phyloP scores from a whole-genome alignment of 306 rosid genomes.

The Cucurbita pepo region DNA sequence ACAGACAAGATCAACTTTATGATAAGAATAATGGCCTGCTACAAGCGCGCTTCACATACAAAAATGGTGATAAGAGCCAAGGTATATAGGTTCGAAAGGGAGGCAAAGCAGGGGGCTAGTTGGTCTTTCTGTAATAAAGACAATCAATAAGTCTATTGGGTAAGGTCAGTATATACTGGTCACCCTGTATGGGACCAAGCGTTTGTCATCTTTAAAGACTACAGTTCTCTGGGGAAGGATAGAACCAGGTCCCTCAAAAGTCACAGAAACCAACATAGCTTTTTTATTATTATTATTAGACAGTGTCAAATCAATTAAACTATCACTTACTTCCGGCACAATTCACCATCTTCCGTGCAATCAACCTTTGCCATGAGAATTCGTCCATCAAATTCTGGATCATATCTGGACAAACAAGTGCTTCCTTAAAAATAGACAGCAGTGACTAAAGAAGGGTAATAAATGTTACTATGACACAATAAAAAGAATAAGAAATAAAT shows the following conservation, averaged over 20 bases:
- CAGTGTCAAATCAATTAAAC: not conserved
- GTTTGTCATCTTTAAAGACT: not conserved
- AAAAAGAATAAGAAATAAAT: not conserved
- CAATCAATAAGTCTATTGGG: not conserved
- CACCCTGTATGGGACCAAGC: not conserved
- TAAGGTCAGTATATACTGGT: not conserved
- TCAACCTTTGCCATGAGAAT: slow-evolving; percentile 69
- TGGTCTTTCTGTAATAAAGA: not conserved
- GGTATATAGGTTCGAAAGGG: not conserved
- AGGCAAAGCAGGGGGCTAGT: not conserved
- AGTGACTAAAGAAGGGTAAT: not conserved
- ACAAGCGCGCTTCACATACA: not conserved
- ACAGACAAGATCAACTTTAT: not conserved
- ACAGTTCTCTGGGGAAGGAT: not conserved
- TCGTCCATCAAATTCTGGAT: slow-evolving; percentile 88
- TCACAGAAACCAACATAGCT: not conserved
- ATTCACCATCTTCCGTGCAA: slow-evolving; percentile 66
- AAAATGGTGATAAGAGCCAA: not conserved
- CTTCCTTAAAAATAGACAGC: not conserved
- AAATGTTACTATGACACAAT: not conserved
- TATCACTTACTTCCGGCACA: slow-evolving; percentile 63
- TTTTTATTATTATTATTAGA: not conserved
- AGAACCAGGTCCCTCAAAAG: not conserved
- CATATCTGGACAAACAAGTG: slow-evolving; percentile 45
- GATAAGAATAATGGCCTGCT: not conserved